Base-by-base conservation (phyloP, 345 rosid genomes). In the Carallia brachiata region DNA sequence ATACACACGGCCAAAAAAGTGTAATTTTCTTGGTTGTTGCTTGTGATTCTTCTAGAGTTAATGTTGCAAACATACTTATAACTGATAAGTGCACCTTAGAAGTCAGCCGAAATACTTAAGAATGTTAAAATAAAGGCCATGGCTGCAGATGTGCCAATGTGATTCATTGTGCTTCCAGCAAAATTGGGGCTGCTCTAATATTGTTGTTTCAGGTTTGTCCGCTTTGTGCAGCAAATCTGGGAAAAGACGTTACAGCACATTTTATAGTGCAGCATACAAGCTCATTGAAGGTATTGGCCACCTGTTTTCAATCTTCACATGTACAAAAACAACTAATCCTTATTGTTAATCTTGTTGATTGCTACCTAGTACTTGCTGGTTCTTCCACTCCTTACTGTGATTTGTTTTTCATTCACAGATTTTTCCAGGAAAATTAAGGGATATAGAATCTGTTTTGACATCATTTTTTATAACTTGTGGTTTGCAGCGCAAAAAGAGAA, bases 211-310 rank as follows among this genome's bases (percentile, higher is more conserved):
- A 89, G 91, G 91, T 85, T 32, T 89, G 89, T 69, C 92, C 89
- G 7, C 78, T 88, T 36, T 89, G 91, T 75, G 89, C 91, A 12
- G 88, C 75, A 67, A 85, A 78, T 80, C 82, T 87, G 36, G 89
- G 86, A 54, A 86, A 79, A 73, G 87, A 89, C 73, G 84, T 74
- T 23, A 68, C 68, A 40, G 81, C 82, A 40, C 94, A 85, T 84
- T 85, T 89, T 75, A 68, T 82, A n/a, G 76, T 63, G 66, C 89
- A 83, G 55, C 91, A 86, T 69, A 58, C 86, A 28, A 76, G 65
- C 75, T 85, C 74, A 2, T 71, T 89, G 52, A 85, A 84, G 87
- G 94, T 85, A 73, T 34, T 56, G 3, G 53, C 58, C 47, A 16
- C 54, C 52, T 23, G 50, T 57, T n/a, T 37, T 70, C 7, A 36